Conservation (phyloP, 2,329 filamentous ascomycete genomes). For the Daldinia sp. region DNA sequence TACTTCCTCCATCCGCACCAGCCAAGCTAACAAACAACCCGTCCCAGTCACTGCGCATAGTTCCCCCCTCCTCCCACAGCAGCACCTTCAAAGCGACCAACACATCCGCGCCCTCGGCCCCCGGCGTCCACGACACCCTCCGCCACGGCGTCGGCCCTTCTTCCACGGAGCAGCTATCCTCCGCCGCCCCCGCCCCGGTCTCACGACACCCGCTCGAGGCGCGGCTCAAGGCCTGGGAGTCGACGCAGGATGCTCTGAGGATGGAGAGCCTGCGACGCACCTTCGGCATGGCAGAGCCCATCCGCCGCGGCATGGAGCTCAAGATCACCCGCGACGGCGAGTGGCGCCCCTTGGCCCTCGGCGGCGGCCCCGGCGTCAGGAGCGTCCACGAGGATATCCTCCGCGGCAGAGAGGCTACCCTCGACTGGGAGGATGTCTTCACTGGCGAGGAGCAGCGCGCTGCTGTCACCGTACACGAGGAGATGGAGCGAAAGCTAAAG, state of each 20-base stretch:
- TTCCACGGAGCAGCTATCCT: constrained; percentile 16
- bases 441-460: constrained; percentile 80
- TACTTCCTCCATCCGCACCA: not conserved
- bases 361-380: constrained; percentile 65
- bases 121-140: constrained; percentile 92
- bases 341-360: constrained; percentile 80
- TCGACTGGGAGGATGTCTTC: constrained; percentile 96
- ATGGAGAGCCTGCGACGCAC: constrained; percentile 89
- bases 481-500: constrained; percentile 93
- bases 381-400: constrained; percentile 92
- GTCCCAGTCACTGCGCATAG: constrained; percentile 94
- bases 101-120: constrained; percentile 86
- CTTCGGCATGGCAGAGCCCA: constrained; percentile 92
- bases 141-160: constrained; percentile 75
- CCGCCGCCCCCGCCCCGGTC: constrained; percentile 30
- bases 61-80: constrained; percentile 76
- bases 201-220: constrained; percentile 91
- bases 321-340: constrained; percentile 84
- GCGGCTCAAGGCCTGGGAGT: constrained; percentile 89
- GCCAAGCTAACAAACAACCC: too few species aligned
- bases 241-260: constrained; percentile 87
- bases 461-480: constrained; percentile 82
- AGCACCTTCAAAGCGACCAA: constrained; percentile 71
- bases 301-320: constrained; percentile 94
- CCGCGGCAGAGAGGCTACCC: constrained; percentile 78